Conservation (phyloP, 768 basidiomycete genomes). For the Amanita molliuscula region DNA sequence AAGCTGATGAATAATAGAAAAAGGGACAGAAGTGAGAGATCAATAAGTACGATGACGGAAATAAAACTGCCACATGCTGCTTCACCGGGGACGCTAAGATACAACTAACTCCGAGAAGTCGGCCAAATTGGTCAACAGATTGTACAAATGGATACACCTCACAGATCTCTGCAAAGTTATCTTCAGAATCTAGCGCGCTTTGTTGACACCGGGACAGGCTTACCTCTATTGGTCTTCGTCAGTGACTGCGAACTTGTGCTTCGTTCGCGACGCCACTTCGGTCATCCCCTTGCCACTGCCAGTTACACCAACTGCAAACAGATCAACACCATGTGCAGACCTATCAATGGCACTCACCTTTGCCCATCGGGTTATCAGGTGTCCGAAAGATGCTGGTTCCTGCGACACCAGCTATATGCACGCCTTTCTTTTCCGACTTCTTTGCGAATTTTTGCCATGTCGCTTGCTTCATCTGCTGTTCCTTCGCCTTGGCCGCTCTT, state of each 20-base stretch:
- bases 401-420: constrained; percentile 78
- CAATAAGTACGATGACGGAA: constrained; percentile 3
- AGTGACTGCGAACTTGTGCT: constrained; percentile 60
- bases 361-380: constrained; percentile 82
- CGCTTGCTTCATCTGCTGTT: constrained; percentile 74
- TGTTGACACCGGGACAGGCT: neutral
- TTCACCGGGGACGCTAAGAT: constrained; percentile 5
- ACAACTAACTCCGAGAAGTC: constrained; percentile 6
- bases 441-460: constrained; percentile 95
- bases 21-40: constrained; percentile 4
- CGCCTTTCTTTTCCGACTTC: constrained; percentile 88
- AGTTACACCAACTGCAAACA: constrained; percentile 70
- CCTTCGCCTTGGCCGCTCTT: constrained; percentile 79
- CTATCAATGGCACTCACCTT: constrained; percentile 40
- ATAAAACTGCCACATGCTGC: constrained; percentile 7
- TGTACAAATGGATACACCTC: constrained; percentile 3
- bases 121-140: constrained; percentile 3
- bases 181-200: neutral
- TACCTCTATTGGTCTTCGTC: constrained; percentile 16
- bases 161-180: neutral
- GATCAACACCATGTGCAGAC: constrained; percentile 10
- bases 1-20: neutral
- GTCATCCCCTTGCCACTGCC: constrained; percentile 89
- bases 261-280: constrained; percentile 50
- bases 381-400: constrained; percentile 94